Evolutionary conservation across 2,329 filamentous ascomycete species (phyloP).

Genomic region (Botryotinia globosa): DNA sequence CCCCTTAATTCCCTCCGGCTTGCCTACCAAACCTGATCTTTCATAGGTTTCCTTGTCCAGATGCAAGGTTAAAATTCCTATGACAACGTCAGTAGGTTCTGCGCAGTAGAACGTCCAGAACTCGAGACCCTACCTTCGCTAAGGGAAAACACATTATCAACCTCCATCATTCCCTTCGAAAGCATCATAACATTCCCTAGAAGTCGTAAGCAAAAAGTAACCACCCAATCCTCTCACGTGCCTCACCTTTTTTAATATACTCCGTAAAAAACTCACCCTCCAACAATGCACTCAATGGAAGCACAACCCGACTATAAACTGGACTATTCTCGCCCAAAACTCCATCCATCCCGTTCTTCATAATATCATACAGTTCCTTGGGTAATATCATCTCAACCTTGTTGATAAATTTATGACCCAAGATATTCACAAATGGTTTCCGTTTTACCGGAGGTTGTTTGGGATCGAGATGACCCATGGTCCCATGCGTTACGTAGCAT

Average conservation of each 20-base stretch:
- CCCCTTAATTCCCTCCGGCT: constrained; percentile 58
- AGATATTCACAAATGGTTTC: constrained; percentile 71
- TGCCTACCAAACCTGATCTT: constrained; percentile 74
- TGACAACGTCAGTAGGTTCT: not conserved
- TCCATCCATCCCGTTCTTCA: constrained; percentile 46
- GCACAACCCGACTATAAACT: constrained; percentile 64
- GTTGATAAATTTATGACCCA: constrained; percentile 64
- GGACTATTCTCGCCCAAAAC: constrained; percentile 46
- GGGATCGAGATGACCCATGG: constrained; percentile 67
- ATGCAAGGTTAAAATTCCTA: constrained; percentile 71
- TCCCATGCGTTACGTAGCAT: constrained; percentile 70
- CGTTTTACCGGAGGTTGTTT: constrained; percentile 68
- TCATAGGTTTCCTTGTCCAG: constrained; percentile 82
- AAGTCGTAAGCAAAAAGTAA: not conserved
- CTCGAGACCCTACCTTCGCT: constrained; percentile 54
- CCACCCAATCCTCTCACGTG: not conserved
- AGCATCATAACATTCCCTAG: constrained; percentile 78
- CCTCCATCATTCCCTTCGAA: constrained; percentile 68
- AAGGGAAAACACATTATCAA: constrained; percentile 71
- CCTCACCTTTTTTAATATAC: constrained; percentile 66
- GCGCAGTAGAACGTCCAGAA: too few species aligned
- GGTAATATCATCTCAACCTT: constrained; percentile 73
- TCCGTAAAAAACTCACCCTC: constrained; percentile 75
- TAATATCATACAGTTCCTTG: constrained; percentile 53
- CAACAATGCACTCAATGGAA: constrained; percentile 70